Evolutionary conservation across 495 filamentous ascomycete species (phyloP), one percentile per base, ranked within the genome.

Genomic region (Staphylotrichum tortipilum): DNA sequence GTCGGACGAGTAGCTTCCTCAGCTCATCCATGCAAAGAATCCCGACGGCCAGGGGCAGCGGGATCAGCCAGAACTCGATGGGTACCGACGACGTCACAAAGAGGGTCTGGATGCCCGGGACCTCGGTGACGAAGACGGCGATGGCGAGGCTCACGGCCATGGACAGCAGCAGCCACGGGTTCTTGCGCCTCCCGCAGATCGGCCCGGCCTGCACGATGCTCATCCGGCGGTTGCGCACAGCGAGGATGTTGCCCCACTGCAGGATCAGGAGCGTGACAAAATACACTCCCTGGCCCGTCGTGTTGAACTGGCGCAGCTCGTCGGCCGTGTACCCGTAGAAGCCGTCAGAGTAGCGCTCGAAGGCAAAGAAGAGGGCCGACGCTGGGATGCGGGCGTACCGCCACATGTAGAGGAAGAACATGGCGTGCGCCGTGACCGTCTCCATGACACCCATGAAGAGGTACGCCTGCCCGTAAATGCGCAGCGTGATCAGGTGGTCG

Each of bases 351-450:
- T 71, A 76, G 0, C 58, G 62, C 47, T 73, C 71, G 43, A 76
- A 78, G 8, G 67, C 61, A 52, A 78, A 73, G 52, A 73, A 61
- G 0, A 78, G 66, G 15, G 62, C 64, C 23, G 47, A 48, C 49
- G 69, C 63, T 2, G 74, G 71, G 30, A 77, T 75, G 1, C 69
- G 12, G 14, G 40, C 66, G 33, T 69, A 57, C 18, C 61, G 55
- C 52, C 66, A 72, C 63, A 72, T 66, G 61, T 77, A 78, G 6
- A 75, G 52, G 60, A 76, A 78, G 57, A 69, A 77, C 73, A 78
- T 77, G 50, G 62, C 38, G 48, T 76, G 73, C 3, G 75, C 73
- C 42, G 62, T 65, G 47, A 74, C 44, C 3, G 72, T 65, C 55
- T 77, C 71, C 61, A 76, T 69, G 14, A 74, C 61, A 35, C 75